Evolutionary conservation across 306 rosid species (phyloP).

Genomic region (Vachellia collinsii): DNA sequence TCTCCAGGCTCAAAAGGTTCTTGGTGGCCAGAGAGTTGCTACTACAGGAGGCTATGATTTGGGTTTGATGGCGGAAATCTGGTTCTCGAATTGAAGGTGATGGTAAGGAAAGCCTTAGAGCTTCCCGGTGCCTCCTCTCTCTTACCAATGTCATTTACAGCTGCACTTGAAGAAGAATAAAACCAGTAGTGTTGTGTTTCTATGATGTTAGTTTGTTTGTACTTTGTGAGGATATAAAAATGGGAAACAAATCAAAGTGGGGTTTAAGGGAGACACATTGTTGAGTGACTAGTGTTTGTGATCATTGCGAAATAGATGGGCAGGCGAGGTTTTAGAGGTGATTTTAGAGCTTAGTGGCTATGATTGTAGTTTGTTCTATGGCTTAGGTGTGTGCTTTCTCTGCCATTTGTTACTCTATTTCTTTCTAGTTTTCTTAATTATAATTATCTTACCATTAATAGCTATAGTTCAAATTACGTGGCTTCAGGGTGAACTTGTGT

Average conservation of each 20-base stretch:
- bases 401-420: slow-evolving; percentile 31
- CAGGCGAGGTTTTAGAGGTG: slow-evolving; percentile 54
- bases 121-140: slow-evolving; percentile 58
- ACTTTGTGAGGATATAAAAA: neutral
- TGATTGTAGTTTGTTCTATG: slow-evolving; percentile 32
- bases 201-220: neutral
- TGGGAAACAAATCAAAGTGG: neutral
- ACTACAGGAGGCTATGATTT: slow-evolving; percentile 36
- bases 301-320: slow-evolving; percentile 50
- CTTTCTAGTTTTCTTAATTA: neutral
- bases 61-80: slow-evolving; percentile 27
- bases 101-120: slow-evolving; percentile 61
- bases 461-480: slow-evolving; percentile 22
- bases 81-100: slow-evolving; percentile 20
- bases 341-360: slow-evolving; percentile 32
- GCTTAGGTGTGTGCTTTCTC: slow-evolving; percentile 2
- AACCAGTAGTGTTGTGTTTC: neutral
- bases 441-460: neutral
- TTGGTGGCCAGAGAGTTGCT: slow-evolving; percentile 38
- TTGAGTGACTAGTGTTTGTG: slow-evolving; percentile 37
- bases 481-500: slow-evolving; percentile 16
- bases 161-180: neutral
- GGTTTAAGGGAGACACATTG: slow-evolving; percentile 1
- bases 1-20: slow-evolving; percentile 58
- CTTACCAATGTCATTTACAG: slow-evolving; percentile 20